Evolutionary conservation across 2,329 filamentous ascomycete species (phyloP).

Genomic region (Microthyrium microscopicum): DNA sequence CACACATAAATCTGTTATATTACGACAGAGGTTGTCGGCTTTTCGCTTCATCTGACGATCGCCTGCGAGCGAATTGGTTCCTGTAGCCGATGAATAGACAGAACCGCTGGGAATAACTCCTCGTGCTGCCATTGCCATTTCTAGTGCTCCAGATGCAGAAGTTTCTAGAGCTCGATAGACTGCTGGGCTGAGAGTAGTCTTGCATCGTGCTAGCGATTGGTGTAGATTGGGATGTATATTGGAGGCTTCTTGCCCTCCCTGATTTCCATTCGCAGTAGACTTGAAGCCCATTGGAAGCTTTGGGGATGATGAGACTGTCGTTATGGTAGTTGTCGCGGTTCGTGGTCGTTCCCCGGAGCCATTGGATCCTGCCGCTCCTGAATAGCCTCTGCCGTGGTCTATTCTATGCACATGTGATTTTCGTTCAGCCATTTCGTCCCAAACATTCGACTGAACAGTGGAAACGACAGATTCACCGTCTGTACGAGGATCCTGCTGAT

Average conservation of each 20-base stretch:
- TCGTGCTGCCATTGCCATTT: conserved; percentile 63
- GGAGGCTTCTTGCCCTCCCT: conserved; percentile 26
- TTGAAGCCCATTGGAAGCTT: conserved; percentile 42
- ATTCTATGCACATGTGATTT: conserved; percentile 85
- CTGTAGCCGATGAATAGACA: conserved; percentile 48
- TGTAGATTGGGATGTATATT: conserved; percentile 65
- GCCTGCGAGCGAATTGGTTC: conserved; percentile 40
- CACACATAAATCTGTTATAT: conserved; percentile 80
- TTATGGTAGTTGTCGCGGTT: conserved; percentile 81
- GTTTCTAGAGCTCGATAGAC: conserved; percentile 68
- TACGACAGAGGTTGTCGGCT: conserved; percentile 82
- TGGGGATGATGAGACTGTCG: conserved; percentile 79
- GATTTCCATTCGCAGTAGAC: conserved; percentile 23
- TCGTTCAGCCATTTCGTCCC: conserved; percentile 92
- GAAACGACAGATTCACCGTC: conserved; percentile 72
- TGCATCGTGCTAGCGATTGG: conserved; percentile 65
- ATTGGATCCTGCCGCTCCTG: conserved; percentile 51
- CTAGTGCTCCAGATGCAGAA: conserved; percentile 65
- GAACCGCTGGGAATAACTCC: conserved; percentile 45
- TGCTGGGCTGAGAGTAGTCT: conserved; percentile 48
- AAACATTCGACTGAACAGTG: conserved; percentile 81
- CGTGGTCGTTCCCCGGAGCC: conserved; percentile 66
- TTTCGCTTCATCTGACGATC: conserved; percentile 81
- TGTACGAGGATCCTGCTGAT: conserved; percentile 12
- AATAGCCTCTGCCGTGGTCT: conserved; percentile 78